These are phyloP conservation scores for Penicillium desertorum DNA, from an alignment of 495 filamentous ascomycete genomes.

Conservation along the genomic window DNA sequence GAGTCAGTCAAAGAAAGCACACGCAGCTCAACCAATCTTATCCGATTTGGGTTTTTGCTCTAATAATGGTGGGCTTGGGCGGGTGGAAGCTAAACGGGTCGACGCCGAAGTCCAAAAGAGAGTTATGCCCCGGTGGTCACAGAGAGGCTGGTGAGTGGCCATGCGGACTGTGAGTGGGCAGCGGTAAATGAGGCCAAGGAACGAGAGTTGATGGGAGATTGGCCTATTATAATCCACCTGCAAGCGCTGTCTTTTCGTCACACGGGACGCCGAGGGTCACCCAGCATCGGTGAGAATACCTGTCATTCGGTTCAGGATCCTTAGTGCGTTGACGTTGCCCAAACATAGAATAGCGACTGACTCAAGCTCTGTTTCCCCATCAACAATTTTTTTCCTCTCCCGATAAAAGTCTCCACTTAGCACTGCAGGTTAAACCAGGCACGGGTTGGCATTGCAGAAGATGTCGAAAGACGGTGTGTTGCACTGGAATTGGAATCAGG, in stretches of 20 bases:
- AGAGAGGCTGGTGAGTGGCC: conserved; percentile 19
- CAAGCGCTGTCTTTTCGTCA: conserved; percentile 39
- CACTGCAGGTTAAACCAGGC: conserved; percentile 10
- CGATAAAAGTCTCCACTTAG: conserved; percentile 9
- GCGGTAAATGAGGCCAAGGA: conserved; percentile 20
- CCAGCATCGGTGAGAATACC: conserved; percentile 13
- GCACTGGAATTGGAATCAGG: conserved; percentile 12
- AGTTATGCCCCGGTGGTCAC: conserved; percentile 7
- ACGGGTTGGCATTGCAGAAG: background rate
- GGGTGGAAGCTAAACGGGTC: background rate
- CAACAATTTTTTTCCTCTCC: background rate
- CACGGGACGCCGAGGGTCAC: conserved; percentile 13
- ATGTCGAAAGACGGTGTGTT: conserved; percentile 2
- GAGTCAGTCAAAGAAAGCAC: conserved; percentile 1
- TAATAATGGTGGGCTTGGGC: background rate
- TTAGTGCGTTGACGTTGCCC: conserved; percentile 8
- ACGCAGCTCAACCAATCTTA: background rate
- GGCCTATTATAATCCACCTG: conserved; percentile 35
- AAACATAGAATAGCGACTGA: conserved; percentile 24
- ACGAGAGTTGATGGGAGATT: conserved; percentile 8
- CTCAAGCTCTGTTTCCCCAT: conserved; percentile 1
- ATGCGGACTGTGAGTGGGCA: background rate
- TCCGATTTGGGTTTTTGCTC: background rate
- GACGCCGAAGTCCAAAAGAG: background rate
- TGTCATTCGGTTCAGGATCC: conserved; percentile 6